Percentiles rank a stretch among this genome's conserved stretches.
These are phyloP conservation scores for Chlorella vulgaris DNA, from an alignment of 139 green algal species.

Conservation along the genomic window DNA sequence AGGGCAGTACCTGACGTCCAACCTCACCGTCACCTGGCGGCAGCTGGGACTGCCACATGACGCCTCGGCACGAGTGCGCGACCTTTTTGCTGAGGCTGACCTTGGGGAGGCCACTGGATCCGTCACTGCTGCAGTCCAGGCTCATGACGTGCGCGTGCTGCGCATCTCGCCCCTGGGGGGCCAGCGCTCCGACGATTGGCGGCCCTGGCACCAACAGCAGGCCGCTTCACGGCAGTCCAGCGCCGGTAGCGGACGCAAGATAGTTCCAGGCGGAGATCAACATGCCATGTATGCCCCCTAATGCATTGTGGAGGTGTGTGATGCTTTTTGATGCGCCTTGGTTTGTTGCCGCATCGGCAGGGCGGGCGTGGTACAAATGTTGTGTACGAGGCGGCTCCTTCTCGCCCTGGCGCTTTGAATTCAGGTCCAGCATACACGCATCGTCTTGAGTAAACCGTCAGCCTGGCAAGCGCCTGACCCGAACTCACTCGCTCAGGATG, in stretches of 20 bases:
- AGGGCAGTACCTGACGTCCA: constrained; percentile 11
- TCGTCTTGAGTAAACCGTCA: too few species aligned
- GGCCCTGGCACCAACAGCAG: constrained; percentile 25
- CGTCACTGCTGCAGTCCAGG: constrained; percentile 24
- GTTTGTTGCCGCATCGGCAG: too few species aligned
- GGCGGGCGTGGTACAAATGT: too few species aligned
- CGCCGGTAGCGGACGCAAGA: background rate
- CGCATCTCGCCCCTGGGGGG: background rate
- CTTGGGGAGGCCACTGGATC: constrained; percentile 39
- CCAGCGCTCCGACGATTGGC: background rate
- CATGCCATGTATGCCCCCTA: background rate
- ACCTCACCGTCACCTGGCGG: constrained; percentile 44
- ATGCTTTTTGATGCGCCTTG: too few species aligned
- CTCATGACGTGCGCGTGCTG: constrained; percentile 37
- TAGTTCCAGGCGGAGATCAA: background rate
- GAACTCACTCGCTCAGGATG: too few species aligned
- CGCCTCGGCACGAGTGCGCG: constrained; percentile 36
- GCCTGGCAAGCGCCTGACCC: too few species aligned
- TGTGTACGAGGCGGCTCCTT: too few species aligned
- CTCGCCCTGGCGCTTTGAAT: too few species aligned
- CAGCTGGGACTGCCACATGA: constrained; percentile 42
- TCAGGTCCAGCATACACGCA: too few species aligned
- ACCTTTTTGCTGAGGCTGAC: constrained; percentile 56
- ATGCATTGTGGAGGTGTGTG: background rate
- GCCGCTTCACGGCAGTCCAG: background rate